Percentiles rank a stretch among this genome's conserved stretches.
Conservation (phyloP, 1,284 basidiomycete species). For the Heliocybe sulcata region DNA sequence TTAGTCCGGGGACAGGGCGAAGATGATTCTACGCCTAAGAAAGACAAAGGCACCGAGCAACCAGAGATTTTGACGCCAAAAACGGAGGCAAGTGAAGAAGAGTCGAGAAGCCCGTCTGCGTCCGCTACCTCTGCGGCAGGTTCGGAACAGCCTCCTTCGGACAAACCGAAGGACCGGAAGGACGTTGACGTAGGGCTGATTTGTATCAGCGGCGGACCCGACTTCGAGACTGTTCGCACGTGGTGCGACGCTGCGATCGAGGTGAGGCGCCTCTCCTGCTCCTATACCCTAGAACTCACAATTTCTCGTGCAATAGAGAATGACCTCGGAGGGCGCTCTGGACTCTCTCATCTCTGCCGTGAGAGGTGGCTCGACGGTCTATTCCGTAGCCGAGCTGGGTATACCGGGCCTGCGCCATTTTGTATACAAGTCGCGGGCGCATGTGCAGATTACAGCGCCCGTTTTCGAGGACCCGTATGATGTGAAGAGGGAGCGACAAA, state of each 20-base stretch:
- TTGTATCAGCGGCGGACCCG: slow-evolving; percentile 60
- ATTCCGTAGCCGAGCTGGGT: slow-evolving; percentile 64
- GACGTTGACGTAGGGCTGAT: slow-evolving; percentile 48
- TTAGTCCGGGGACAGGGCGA: slow-evolving; percentile 24
- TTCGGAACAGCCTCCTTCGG: neutral
- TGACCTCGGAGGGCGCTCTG: slow-evolving; percentile 54
- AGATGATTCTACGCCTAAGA: neutral
- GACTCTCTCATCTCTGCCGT: slow-evolving; percentile 40
- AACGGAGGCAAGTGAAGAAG: too few relatives aligned
- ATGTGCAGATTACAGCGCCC: slow-evolving; percentile 86
- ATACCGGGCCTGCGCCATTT: slow-evolving; percentile 92
- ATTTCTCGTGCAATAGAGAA: slow-evolving; percentile 33
- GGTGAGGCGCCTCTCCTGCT: slow-evolving; percentile 28
- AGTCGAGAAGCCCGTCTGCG: too few relatives aligned
- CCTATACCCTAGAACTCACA: neutral
- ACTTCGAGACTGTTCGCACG: slow-evolving; percentile 60
- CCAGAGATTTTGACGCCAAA: too few relatives aligned
- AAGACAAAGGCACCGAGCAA: neutral
- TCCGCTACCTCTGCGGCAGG: neutral
- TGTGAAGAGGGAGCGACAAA: slow-evolving; percentile 41
- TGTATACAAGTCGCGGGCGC: slow-evolving; percentile 83
- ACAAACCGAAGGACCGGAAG: neutral
- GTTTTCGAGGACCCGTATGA: slow-evolving; percentile 81
- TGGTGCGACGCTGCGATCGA: slow-evolving; percentile 67
- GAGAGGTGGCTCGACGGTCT: slow-evolving; percentile 44